Conservation (phyloP, 306 rosid genomes). For the Pterocarpus santalinus region DNA sequence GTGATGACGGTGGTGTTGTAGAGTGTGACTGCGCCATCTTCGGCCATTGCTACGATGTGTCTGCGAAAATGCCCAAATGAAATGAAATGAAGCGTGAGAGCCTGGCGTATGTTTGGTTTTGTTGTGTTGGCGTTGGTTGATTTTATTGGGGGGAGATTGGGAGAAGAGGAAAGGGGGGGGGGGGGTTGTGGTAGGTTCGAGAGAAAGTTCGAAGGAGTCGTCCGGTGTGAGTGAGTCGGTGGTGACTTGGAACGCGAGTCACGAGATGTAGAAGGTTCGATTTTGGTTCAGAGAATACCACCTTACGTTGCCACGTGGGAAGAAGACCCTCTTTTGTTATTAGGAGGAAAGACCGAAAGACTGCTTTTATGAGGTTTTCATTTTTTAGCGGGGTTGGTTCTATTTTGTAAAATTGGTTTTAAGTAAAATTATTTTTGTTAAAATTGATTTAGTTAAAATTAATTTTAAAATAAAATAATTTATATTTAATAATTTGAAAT, state of each 20-base stretch:
- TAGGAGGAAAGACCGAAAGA: neutral
- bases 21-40: conserved; percentile 62
- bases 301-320: neutral
- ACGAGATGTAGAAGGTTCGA: conserved; percentile 48
- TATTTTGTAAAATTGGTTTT: too few relatives aligned
- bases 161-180: neutral
- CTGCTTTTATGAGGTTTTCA: too few relatives aligned
- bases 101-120: too few relatives aligned
- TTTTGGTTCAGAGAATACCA: conserved; percentile 18
- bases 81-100: neutral
- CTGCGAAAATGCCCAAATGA: conserved; percentile 47
- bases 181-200: conserved; percentile 32
- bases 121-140: neutral
- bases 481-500: too few relatives aligned
- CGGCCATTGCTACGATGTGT: conserved; percentile 54
- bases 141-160: neutral
- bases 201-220: conserved; percentile 49
- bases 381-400: too few relatives aligned
- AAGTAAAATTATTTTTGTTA: too few relatives aligned
- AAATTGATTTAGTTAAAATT: too few relatives aligned
- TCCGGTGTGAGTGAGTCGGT: neutral
- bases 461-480: too few relatives aligned
- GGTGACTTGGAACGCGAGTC: conserved; percentile 2
- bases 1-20: conserved; percentile 62
- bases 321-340: neutral